Evolutionary conservation across 2,329 filamentous ascomycete species (phyloP).

Genomic region (Zymoseptoria passerinii): DNA sequence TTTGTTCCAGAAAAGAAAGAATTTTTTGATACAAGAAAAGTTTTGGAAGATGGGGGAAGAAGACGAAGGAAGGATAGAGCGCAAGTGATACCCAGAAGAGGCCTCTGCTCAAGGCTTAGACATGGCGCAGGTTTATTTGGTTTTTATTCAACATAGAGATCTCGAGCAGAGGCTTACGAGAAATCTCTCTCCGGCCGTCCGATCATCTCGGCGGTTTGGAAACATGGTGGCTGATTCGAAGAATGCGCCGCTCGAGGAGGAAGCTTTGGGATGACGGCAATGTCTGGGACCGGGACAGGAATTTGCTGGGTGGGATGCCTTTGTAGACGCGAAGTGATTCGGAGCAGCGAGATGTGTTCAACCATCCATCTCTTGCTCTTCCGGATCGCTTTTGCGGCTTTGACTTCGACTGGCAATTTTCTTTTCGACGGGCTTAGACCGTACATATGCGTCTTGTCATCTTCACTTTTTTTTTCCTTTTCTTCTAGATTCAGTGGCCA

Average conservation of each 20-base stretch:
- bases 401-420: neutral
- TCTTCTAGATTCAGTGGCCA: neutral
- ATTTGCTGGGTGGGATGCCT: neutral
- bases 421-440: neutral
- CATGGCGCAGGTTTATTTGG: slow-evolving; percentile 5
- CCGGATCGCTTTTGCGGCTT: neutral
- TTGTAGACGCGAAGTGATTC: neutral
- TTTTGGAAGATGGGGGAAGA: neutral
- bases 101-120: slow-evolving; percentile 19
- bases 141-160: slow-evolving; percentile 22
- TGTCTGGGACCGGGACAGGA: neutral
- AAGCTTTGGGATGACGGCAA: neutral
- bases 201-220: neutral
- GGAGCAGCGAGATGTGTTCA: slow-evolving; percentile 14
- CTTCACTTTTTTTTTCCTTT: neutral
- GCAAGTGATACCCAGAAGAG: slow-evolving; percentile 21
- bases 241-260: neutral
- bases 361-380: slow-evolving; percentile 15
- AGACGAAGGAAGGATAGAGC: slow-evolving; percentile 16
- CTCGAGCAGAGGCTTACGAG: slow-evolving; percentile 10
- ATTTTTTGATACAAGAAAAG: neutral
- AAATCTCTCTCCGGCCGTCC: neutral
- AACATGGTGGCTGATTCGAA: neutral
- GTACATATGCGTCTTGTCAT: neutral
- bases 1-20: slow-evolving; percentile 5